Evolutionary conservation across 202 grass and related monocot genomes (phyloP), one percentile per base, ranked within the genome.

Genomic region (Zoysia matrella): DNA sequence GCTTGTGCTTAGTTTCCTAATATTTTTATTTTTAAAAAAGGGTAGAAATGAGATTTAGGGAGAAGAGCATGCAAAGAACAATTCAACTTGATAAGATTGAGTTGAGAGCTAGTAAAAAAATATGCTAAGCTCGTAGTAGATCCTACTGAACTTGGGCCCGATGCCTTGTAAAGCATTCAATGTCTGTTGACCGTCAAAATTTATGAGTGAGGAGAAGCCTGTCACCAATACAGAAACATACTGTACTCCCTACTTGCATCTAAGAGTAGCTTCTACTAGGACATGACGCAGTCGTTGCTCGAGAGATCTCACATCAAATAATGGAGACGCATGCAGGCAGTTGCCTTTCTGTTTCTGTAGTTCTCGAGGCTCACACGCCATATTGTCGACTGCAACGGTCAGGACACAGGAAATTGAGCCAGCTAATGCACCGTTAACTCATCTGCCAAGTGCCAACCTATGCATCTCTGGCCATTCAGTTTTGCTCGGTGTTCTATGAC

Each of bases 291-390:
- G 74, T 52, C 54, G 68, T 50, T 79, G 83, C 60, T 62, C 10
- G 61, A 82, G 60, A 86, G 63, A 79, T 79, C 78, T 86, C 88
- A 86, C 88, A 90, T 90, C 88, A 90, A 90, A 90, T 90, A 90
- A 90, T 86, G 65, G 51, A 50, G 48, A 15, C 52, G 39, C 69
- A 54, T 82, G 53, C 52, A 60, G 73, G 22, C 22, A 22, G 22
- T 76, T 52, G 84, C 62, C 60, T 85, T 60, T 75, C 76, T 64
- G 81, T 73, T 64, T 22, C 22, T 22, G 22, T 80, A 30, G 47
- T 82, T 89, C 78, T 69, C 61, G 60, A 73, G 62, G 83, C 68
- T 69, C 49, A 60, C 53, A 68, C 68, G 68, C 73, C 79, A 63
- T 82, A 65, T 69, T 89, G 79, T 86, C 72, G 51, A 79, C 73